Conservation (phyloP, 179 eudicot genomes). For the Spergularia azorica region DNA sequence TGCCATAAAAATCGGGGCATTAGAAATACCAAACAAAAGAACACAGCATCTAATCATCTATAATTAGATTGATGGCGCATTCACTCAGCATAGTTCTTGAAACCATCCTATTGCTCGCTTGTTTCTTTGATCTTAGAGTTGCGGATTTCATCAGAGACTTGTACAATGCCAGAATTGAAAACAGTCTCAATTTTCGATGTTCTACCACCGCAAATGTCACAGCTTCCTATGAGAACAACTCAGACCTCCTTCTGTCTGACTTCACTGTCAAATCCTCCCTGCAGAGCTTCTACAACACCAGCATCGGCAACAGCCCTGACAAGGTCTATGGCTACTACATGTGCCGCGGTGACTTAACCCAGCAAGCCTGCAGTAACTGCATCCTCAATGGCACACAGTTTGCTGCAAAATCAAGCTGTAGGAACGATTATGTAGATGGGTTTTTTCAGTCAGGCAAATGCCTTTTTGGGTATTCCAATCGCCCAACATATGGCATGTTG, state of each 20-base stretch:
- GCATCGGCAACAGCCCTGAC: slow-evolving; percentile 17
- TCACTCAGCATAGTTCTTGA: not conserved
- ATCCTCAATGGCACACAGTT: slow-evolving; percentile 12
- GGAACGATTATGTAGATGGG: not conserved
- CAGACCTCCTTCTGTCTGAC: not conserved
- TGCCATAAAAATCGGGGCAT: not conserved
- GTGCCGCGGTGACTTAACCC: slow-evolving; percentile 17
- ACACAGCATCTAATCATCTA: not conserved
- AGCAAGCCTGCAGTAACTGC: slow-evolving; percentile 12
- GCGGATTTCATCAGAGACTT: not conserved
- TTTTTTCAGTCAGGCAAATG: slow-evolving; percentile 10
- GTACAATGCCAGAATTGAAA: not conserved
- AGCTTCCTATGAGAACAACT: slow-evolving; percentile 9
- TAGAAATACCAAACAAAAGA: not conserved
- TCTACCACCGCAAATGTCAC: not conserved
- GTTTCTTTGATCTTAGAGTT: not conserved
- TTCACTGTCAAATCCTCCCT: slow-evolving; percentile 17
- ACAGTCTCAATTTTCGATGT: not conserved
- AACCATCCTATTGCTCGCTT: not conserved
- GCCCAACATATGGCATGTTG: slow-evolving; percentile 1
- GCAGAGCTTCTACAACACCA: slow-evolving; percentile 19
- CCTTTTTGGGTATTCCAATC: slow-evolving; percentile 15
- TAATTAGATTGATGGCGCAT: not conserved
- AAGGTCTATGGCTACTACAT: slow-evolving; percentile 25
- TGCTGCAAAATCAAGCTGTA: not conserved